phyloP scores from a whole-genome alignment of 2,329 filamentous ascomycete species.

The Fusarium sp. region DNA sequence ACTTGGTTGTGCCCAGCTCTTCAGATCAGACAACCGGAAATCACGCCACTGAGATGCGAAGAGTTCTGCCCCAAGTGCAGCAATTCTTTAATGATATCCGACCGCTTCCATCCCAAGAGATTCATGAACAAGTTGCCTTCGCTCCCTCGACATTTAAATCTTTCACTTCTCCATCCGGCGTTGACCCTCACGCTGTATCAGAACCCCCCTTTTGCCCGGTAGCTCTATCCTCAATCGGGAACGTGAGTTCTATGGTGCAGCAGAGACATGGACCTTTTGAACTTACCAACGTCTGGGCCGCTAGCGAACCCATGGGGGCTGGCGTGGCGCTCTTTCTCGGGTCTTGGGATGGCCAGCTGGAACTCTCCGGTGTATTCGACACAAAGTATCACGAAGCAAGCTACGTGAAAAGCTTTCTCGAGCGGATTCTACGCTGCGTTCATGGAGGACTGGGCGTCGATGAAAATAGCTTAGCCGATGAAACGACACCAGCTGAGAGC shows the following conservation, averaged over 20 bases:
- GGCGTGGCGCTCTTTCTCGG: background rate
- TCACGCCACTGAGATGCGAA: background rate
- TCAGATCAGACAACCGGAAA: background rate
- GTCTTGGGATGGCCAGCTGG: background rate
- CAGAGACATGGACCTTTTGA: background rate
- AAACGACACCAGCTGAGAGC: background rate
- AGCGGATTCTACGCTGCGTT: background rate
- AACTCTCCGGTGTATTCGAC: background rate
- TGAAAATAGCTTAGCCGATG: background rate
- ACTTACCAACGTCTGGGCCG: background rate
- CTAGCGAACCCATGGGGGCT: background rate
- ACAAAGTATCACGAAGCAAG: background rate
- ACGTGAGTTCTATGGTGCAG: background rate
- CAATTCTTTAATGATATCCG: background rate
- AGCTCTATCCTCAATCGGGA: background rate
- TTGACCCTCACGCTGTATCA: background rate
- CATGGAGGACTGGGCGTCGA: background rate
- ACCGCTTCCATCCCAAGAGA: background rate
- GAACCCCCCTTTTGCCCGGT: background rate
- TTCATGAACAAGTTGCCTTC: background rate
- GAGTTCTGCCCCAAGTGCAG: background rate
- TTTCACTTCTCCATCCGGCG: background rate
- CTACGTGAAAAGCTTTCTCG: background rate
- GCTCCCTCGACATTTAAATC: background rate
- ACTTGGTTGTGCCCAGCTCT: background rate